These are phyloP conservation scores for Sicyos edulis DNA, from an alignment of 306 rosid genomes.

Conservation along the genomic window DNA sequence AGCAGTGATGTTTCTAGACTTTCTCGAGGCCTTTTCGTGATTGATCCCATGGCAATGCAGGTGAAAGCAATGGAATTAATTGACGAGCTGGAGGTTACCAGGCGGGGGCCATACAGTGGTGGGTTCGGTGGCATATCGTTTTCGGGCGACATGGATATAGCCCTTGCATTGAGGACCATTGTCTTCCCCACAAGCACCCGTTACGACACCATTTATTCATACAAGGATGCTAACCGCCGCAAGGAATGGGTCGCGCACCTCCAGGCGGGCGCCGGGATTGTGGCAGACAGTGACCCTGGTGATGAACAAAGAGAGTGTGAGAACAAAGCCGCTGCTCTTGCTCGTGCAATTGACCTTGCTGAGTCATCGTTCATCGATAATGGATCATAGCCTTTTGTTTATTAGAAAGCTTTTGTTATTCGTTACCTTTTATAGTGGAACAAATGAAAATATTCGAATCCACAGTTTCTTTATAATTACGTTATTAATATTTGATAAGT, in stretches of 20 bases:
- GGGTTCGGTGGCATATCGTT: slow-evolving; percentile 94
- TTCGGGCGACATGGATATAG: slow-evolving; percentile 78
- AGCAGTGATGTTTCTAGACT: slow-evolving; percentile 18
- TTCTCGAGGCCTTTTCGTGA: neutral
- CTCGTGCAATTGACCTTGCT: slow-evolving; percentile 89
- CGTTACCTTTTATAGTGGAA: no score
- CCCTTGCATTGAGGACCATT: slow-evolving; percentile 86
- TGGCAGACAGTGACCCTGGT: slow-evolving; percentile 82
- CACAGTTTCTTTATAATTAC: no score
- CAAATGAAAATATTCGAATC: no score
- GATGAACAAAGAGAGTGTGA: slow-evolving; percentile 95
- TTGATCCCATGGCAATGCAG: no score
- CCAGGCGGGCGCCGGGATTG: slow-evolving; percentile 95
- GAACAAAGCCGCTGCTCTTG: slow-evolving; percentile 95
- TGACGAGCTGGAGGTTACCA: slow-evolving; percentile 73
- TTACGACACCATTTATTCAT: slow-evolving; percentile 75
- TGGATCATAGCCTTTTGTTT: slow-evolving; percentile 19
- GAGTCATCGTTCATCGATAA: slow-evolving; percentile 73
- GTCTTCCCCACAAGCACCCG: slow-evolving; percentile 76
- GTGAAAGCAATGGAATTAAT: slow-evolving; percentile 98
- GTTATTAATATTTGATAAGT: no score
- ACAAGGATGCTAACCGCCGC: slow-evolving; percentile 67
- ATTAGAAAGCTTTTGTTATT: no score
- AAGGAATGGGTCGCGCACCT: slow-evolving; percentile 89
- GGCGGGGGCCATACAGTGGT: slow-evolving; percentile 97